phyloP scores from a whole-genome alignment of 2,329 filamentous ascomycete species.

The Apiospora malaysiana region DNA sequence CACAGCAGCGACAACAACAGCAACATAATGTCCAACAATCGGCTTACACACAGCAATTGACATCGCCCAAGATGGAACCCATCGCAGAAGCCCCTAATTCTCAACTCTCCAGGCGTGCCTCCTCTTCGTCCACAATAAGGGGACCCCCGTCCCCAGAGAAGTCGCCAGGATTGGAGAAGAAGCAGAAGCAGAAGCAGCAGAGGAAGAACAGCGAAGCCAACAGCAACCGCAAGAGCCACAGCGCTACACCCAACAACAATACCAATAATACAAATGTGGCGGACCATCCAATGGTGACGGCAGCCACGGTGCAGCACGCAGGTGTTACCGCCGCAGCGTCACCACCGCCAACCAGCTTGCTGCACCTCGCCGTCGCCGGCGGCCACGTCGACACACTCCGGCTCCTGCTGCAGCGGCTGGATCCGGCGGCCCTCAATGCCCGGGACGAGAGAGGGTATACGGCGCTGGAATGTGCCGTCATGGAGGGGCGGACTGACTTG shows the following conservation, averaged over 20 bases:
- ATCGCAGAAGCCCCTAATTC: neutral
- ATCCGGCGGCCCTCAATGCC: constrained; percentile 37
- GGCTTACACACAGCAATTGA: neutral
- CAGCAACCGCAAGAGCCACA: constrained; percentile 30
- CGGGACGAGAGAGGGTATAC: constrained; percentile 39
- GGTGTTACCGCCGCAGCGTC: constrained; percentile 33
- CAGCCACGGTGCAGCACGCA: no score
- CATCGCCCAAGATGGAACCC: neutral
- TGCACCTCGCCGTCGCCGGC: constrained; percentile 41
- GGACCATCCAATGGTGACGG: neutral
- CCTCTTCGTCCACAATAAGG: neutral
- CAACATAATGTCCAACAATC: neutral
- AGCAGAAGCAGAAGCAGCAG: neutral
- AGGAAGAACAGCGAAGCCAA: constrained; percentile 15
- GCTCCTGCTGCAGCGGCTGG: constrained; percentile 37
- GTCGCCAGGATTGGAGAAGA: neutral
- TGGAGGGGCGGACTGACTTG: constrained; percentile 40
- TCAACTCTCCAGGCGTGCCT: neutral
- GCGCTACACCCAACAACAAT: constrained; percentile 21
- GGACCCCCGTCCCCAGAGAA: neutral
- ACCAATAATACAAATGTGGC: neutral
- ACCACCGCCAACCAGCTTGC: constrained; percentile 24
- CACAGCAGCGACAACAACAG: constrained; percentile 5
- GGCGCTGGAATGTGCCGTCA: constrained; percentile 40
- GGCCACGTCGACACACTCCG: constrained; percentile 39